phyloP scores from a whole-genome alignment of 176 grass and related monocot species.

The Ampelocalamus luodianensis region DNA sequence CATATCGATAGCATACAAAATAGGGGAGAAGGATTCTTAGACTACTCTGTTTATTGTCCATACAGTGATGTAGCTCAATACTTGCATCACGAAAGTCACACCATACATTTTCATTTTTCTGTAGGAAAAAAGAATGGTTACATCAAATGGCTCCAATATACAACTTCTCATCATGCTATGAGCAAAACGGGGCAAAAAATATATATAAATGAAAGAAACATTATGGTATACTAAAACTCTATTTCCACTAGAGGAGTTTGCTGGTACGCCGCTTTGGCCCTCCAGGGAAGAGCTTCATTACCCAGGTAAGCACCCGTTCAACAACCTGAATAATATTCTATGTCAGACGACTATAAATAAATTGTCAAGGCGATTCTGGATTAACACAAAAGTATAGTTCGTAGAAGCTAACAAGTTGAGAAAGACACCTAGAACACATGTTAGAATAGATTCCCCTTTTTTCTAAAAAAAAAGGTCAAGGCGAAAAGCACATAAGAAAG shows the following conservation, averaged over 20 bases:
- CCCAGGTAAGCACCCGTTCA: constrained; percentile 93
- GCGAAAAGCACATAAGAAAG: background rate
- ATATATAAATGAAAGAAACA: constrained; percentile 42
- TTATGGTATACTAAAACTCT: constrained; percentile 51
- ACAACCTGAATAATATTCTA: constrained; percentile 63
- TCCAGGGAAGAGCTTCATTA: constrained; percentile 98
- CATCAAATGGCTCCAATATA: constrained; percentile 59
- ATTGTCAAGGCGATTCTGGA: background rate
- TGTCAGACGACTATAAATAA: constrained; percentile 28
- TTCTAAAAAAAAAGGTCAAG: background rate
- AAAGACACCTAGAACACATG: constrained; percentile 22
- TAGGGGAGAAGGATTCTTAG: constrained; percentile 5
- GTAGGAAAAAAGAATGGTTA: constrained; percentile 66
- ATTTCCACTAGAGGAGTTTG: constrained; percentile 79
- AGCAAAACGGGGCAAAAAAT: constrained; percentile 50
- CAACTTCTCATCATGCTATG: constrained; percentile 59
- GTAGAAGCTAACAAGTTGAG: background rate
- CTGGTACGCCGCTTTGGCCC: constrained; percentile 94
- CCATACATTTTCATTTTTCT: constrained; percentile 54
- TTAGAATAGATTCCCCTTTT: background rate
- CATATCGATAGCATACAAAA: constrained; percentile 16
- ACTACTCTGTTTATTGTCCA: constrained; percentile 49
- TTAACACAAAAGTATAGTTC: background rate
- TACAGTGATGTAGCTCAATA: constrained; percentile 40
- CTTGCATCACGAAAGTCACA: constrained; percentile 33